Evolutionary conservation across 1,284 basidiomycete species (phyloP), one percentile per base, ranked within the genome.

Genomic region (Paramarasmius palmivorus): DNA sequence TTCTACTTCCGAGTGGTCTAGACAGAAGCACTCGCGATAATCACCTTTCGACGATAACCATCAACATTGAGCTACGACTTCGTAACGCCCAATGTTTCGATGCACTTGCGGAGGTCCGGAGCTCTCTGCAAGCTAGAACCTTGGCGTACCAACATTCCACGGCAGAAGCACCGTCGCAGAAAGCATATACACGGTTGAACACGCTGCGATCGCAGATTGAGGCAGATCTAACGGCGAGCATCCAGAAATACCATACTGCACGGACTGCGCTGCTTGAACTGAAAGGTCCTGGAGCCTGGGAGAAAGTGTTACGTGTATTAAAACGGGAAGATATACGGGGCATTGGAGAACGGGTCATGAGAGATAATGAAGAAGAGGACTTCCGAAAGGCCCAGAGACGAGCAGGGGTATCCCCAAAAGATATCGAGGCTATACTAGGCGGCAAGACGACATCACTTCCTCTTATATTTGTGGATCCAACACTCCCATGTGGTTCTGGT

Each of bases 311-410:
- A 22, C 29, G 37, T 22, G 12, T 37, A 6, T 23, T 59, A 2
- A 17, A 22, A 22, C 35, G 44, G 25, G 53, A 38, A 17, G 58
- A 59, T 37, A 26, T 59, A 9, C 22, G 55, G n/a, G 58, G 52
- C 1, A 44, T 57, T 15, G 52, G 52, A 12, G 58, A 59, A 37
- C 37, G 54, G 15, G 9, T 25, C 14, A 34, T 56, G 48, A 51
- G 34, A 40, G 48, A 48, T 9, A 39, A 56, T 14, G 57, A 59
- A 39, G 45, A 54, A 25, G 56, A 52, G 34, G 29, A 12, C 29
- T 32, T 37, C 35, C 41, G 36, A 2, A 45, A 40, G 14, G 45
- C 55, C 1, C 39, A 34, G 7, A 6, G 17, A 1, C 19, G 46
- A 17, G 55, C 55, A 2, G 55, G 55, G 1, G n/a, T 52, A 9